Percentiles rank a stretch among this genome's conserved stretches.
Evolutionary conservation across 805 yeast species (phyloP).

Genomic region (Lachancea mirantina): DNA sequence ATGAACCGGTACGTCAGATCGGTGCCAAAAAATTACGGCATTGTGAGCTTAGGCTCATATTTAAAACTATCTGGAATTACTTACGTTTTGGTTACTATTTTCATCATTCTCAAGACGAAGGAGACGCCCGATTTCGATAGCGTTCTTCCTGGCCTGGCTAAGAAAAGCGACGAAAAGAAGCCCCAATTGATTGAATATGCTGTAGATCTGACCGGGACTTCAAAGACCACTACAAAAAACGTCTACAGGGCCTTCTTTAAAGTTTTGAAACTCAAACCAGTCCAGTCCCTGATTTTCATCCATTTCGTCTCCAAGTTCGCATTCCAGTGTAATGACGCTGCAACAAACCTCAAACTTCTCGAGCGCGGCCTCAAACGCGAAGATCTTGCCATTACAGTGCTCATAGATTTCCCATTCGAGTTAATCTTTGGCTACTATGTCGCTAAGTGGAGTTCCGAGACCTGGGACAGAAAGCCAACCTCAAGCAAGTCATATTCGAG

Average conservation of each 20-base stretch:
- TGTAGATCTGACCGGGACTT: conserved; percentile 24
- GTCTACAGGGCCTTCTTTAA: conserved; percentile 62
- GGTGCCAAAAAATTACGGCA: conserved; percentile 54
- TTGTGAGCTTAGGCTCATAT: conserved; percentile 61
- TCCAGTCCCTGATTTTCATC: conserved; percentile 65
- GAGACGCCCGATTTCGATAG: conserved; percentile 52
- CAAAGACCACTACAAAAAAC: conserved; percentile 35
- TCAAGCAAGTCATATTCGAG: conserved; percentile 9
- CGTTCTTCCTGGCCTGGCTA: conserved; percentile 8
- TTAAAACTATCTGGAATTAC: conserved; percentile 69
- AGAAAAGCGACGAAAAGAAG: conserved; percentile 16
- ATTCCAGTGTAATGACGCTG: conserved; percentile 93
- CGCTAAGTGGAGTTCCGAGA: conserved; percentile 65
- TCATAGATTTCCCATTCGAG: conserved; percentile 94
- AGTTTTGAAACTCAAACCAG: conserved; percentile 61
- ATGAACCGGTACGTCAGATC: conserved; percentile 76
- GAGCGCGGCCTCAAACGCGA: conserved; percentile 92
- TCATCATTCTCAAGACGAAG: conserved; percentile 50
- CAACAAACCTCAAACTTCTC: conserved; percentile 81
- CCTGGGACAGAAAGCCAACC: background rate
- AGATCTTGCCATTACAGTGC: conserved; percentile 84
- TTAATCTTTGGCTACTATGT: conserved; percentile 92
- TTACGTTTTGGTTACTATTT: conserved; percentile 59
- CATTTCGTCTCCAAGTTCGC: conserved; percentile 82
- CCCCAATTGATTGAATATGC: conserved; percentile 10